Evolutionary conservation across 345 rosid genomes (phyloP).

Genomic region (Tarenaya hassleriana): DNA sequence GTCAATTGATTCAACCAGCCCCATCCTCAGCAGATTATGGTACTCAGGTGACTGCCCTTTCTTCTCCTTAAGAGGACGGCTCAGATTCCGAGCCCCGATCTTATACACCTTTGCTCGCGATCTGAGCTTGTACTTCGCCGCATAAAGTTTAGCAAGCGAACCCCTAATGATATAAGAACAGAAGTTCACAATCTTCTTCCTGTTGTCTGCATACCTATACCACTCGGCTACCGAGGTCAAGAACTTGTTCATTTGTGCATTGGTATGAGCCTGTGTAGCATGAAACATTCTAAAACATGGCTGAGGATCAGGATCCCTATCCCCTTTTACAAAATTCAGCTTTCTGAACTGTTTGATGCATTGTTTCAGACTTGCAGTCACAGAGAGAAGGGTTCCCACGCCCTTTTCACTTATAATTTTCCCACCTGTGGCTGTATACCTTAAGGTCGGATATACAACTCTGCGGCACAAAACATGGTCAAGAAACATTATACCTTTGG

Average conservation of each 20-base stretch:
- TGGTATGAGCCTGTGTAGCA: constrained; percentile 91
- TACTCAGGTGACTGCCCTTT: constrained; percentile 89
- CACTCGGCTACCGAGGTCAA: constrained; percentile 82
- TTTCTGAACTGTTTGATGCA: constrained; percentile 91
- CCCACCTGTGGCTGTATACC: constrained; percentile 94
- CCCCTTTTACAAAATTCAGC: constrained; percentile 78
- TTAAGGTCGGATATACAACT: constrained; percentile 91
- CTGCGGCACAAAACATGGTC: constrained; percentile 94
- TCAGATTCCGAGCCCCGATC: constrained; percentile 53
- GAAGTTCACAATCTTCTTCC: constrained; percentile 81
- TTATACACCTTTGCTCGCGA: constrained; percentile 92
- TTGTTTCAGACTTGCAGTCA: constrained; percentile 91
- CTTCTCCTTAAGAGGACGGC: constrained; percentile 82
- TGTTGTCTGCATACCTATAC: constrained; percentile 85
- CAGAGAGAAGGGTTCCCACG: constrained; percentile 89
- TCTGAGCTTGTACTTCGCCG: constrained; percentile 90
- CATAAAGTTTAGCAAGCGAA: constrained; percentile 91
- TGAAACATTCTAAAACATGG: constrained; percentile 98
- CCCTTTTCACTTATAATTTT: constrained; percentile 97
- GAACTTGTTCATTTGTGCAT: constrained; percentile 93
- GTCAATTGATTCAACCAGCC: constrained; percentile 81
- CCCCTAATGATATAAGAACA: constrained; percentile 86
- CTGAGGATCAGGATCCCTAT: constrained; percentile 91
- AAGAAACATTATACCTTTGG: constrained; percentile 96
- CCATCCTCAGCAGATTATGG: constrained; percentile 81